Conservation (phyloP, 495 filamentous ascomycete genomes). For the Pseudoneurospora amorphoporcata region DNA sequence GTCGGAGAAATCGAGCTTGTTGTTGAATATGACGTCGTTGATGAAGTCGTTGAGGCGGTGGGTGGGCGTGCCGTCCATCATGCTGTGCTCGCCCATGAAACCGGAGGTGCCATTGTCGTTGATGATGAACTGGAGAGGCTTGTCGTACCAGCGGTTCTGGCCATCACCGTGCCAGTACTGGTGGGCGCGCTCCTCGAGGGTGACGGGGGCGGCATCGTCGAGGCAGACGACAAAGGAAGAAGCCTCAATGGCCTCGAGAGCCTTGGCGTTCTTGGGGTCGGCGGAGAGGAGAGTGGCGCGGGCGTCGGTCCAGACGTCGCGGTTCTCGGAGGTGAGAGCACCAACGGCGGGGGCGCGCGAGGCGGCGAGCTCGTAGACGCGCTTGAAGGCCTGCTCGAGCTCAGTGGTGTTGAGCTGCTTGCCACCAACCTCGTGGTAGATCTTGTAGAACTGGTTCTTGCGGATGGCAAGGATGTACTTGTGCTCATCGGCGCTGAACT, state of each 20-base stretch:
- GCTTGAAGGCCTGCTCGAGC: slow-evolving; percentile 77
- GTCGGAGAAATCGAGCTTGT: slow-evolving; percentile 79
- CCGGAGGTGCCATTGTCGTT: slow-evolving; percentile 97
- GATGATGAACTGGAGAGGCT: slow-evolving; percentile 94
- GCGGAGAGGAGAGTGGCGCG: slow-evolving; percentile 66
- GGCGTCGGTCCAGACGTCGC: slow-evolving; percentile 84
- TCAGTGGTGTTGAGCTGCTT: slow-evolving; percentile 76
- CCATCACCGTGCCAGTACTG: slow-evolving; percentile 99
- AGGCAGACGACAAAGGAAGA: slow-evolving; percentile 88
- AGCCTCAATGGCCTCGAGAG: slow-evolving; percentile 76
- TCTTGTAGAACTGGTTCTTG: slow-evolving; percentile 95
- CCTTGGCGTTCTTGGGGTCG: slow-evolving; percentile 61
- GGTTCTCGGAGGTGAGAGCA: slow-evolving; percentile 80
- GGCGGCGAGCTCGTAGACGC: slow-evolving; percentile 67
- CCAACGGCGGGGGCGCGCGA: slow-evolving; percentile 66
- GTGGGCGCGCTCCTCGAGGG: slow-evolving; percentile 87
- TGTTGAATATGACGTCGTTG: slow-evolving; percentile 79
- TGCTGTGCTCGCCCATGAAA: slow-evolving; percentile 97
- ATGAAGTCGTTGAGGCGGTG: slow-evolving; percentile 92
- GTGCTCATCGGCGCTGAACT: slow-evolving; percentile 63
- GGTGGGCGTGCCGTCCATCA: slow-evolving; percentile 99
- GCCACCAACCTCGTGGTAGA: slow-evolving; percentile 64
- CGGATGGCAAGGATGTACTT: slow-evolving; percentile 81
- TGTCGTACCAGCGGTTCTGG: slow-evolving; percentile 94
- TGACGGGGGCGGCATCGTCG: slow-evolving; percentile 86